Base-by-base conservation (phyloP, 2,329 filamentous ascomycete genomes). In the Penicillium thymicola region DNA sequence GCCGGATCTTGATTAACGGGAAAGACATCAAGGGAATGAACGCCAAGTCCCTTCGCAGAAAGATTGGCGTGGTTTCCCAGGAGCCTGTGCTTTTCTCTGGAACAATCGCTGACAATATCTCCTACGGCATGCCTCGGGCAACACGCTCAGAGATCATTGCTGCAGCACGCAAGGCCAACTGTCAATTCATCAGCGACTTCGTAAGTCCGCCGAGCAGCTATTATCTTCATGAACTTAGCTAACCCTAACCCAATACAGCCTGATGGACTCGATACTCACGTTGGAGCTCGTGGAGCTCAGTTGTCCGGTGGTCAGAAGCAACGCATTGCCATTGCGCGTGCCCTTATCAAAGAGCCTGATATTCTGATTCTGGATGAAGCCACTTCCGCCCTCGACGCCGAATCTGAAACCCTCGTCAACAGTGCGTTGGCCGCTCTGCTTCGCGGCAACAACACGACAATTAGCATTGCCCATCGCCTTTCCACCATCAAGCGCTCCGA, bases 401-500 rank as follows among this genome's bases (percentile, higher is more conserved):
- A 99, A 75, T 96, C 91, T 0, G 94, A 99, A 74, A 97, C 94
- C 0, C 83, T 97, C 3, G 94, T 99, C 58, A 99, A 99, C 72
- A 87, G 91, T 66, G 94, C 94, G 3, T 81, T 99, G 3, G 85
- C 86, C 7, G 86, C 85, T 43, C 82, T 99, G 34, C 86, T 99
- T 28, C 83, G 85, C 60, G 92, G 92, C 32, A 89, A 88, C 69
- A 97, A 94, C 75, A 99, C 95, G 0, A 99, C 94, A 11, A 97
- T 99, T 70, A 96, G 90, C 52, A 99, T 99, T 68, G 95, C 94
- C 0, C 94, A 99, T 76, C 87, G 95, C 46, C 82, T 99, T 5
- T 96, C 90, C 2, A 99, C 94, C 0, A 99, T 99, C 76, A 96
- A 97, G 76, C 85, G 94, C 57, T 95, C 90, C 2, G 94, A 99